Evolutionary conservation across 2,329 filamentous ascomycete genomes (phyloP).

Genomic region (Beauveria sp.): DNA sequence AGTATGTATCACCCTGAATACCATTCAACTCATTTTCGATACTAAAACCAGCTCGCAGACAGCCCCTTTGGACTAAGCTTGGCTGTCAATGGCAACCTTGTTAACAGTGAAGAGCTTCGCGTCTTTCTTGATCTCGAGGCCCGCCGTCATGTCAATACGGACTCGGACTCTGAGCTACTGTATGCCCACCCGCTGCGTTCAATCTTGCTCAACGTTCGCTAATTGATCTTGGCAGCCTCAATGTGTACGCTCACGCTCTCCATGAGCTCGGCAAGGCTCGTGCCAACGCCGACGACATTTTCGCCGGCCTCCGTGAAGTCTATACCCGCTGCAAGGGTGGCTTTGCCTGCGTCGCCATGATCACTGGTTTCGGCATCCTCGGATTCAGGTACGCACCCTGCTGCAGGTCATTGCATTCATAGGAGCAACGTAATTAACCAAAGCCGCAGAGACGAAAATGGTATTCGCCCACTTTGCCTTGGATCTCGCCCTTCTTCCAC

Average conservation of each 20-base stretch:
- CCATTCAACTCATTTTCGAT: neutral
- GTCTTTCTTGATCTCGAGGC: constrained; percentile 68
- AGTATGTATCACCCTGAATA: neutral
- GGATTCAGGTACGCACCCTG: constrained; percentile 51
- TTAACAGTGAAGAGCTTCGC: constrained; percentile 64
- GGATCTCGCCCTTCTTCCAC: constrained; percentile 64
- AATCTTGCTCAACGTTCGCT: neutral
- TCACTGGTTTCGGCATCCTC: constrained; percentile 72
- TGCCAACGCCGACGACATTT: constrained; percentile 71
- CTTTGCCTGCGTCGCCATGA: constrained; percentile 75
- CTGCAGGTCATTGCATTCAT: too few relatives aligned
- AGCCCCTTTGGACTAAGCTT: constrained; percentile 50
- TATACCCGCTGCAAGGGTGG: constrained; percentile 67
- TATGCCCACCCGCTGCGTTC: constrained; percentile 1
- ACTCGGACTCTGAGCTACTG: constrained; percentile 81
- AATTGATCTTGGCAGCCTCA: constrained; percentile 42
- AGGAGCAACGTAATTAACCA: constrained; percentile 45
- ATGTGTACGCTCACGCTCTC: constrained; percentile 78
- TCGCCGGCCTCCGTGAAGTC: constrained; percentile 62
- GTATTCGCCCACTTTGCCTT: constrained; percentile 74
- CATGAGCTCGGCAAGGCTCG: constrained; percentile 74
- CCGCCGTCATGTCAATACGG: constrained; percentile 82
- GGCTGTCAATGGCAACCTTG: constrained; percentile 82
- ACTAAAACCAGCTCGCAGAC: constrained; percentile 43
- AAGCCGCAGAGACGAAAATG: constrained; percentile 35